phyloP scores from a whole-genome alignment of 163 green algal species.

The Scenedesmus sp. region DNA sequence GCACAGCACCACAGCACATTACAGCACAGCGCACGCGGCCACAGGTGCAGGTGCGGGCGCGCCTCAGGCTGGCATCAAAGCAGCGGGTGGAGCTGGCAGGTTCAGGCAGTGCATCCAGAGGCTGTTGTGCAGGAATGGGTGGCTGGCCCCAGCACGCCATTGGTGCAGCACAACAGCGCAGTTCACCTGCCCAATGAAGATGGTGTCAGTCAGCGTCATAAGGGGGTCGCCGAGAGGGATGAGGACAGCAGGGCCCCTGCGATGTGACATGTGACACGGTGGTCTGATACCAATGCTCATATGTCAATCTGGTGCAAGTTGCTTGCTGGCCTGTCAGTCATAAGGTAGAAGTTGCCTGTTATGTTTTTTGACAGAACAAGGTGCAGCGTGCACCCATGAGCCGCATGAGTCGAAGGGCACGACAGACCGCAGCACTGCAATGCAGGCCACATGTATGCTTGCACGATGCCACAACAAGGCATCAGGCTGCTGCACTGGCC shows the following conservation, averaged over 20 bases:
- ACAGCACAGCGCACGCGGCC: not conserved
- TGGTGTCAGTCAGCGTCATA: constrained; percentile 84
- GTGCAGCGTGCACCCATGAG: too few species aligned
- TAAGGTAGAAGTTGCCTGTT: too few species aligned
- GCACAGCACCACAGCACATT: not conserved
- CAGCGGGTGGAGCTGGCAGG: too few species aligned
- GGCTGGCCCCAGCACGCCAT: too few species aligned
- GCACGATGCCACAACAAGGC: not conserved
- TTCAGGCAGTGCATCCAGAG: too few species aligned
- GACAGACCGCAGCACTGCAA: too few species aligned
- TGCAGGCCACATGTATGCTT: not conserved
- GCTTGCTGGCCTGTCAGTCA: too few species aligned
- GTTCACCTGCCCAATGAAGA: constrained; percentile 75
- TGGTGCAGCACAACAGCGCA: not conserved
- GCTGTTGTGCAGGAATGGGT: too few species aligned
- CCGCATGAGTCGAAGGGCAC: too few species aligned
- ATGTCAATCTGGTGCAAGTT: not conserved
- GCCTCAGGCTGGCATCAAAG: not conserved
- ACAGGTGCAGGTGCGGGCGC: too few species aligned
- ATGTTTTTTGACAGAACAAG: too few species aligned
- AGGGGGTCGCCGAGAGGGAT: constrained; percentile 83
- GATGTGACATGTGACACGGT: not conserved
- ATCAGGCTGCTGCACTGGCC: not conserved
- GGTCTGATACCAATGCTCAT: not conserved
- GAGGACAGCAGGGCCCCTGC: constrained; percentile 61